Percentiles rank a stretch among this genome's conserved stretches.
Evolutionary conservation across 441 rosid genomes (phyloP).

Genomic region (Pelargonium australe): DNA sequence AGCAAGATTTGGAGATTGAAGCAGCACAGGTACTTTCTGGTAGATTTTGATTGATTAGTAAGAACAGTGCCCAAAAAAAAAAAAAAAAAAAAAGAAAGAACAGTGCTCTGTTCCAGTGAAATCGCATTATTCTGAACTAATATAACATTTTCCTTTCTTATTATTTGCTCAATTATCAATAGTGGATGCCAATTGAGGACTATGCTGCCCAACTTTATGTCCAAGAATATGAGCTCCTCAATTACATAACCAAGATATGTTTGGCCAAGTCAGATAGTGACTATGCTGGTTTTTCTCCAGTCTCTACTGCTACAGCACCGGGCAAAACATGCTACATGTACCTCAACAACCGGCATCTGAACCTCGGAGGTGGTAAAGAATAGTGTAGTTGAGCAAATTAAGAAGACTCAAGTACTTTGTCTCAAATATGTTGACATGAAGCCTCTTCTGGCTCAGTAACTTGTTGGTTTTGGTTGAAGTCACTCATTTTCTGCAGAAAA

Average conservation of each 20-base stretch:
- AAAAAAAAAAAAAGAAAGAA: no score
- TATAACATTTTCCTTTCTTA: neutral
- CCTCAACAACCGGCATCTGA: neutral
- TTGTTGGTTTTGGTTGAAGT: no score
- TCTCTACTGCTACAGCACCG: constrained; percentile 34
- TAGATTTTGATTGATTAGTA: neutral
- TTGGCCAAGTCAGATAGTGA: constrained; percentile 37
- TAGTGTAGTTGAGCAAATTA: no score
- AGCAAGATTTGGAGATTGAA: constrained; percentile 69
- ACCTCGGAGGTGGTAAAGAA: neutral
- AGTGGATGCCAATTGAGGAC: constrained; percentile 1
- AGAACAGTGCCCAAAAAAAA: neutral
- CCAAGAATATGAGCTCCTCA: constrained; percentile 37
- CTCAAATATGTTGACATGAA: no score
- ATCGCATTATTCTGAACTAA: neutral
- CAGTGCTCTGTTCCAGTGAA: neutral
- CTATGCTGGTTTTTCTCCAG: constrained; percentile 58
- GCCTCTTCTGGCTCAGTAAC: no score
- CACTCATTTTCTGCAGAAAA: no score
- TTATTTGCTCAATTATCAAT: neutral
- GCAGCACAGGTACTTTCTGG: constrained; percentile 57
- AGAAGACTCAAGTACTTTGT: no score
- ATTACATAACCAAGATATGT: constrained; percentile 40
- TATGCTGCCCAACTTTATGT: constrained; percentile 38
- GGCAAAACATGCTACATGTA: constrained; percentile 23